Conservation (phyloP, 2,329 filamentous ascomycete genomes). For the Dothideomycetes sp. region DNA sequence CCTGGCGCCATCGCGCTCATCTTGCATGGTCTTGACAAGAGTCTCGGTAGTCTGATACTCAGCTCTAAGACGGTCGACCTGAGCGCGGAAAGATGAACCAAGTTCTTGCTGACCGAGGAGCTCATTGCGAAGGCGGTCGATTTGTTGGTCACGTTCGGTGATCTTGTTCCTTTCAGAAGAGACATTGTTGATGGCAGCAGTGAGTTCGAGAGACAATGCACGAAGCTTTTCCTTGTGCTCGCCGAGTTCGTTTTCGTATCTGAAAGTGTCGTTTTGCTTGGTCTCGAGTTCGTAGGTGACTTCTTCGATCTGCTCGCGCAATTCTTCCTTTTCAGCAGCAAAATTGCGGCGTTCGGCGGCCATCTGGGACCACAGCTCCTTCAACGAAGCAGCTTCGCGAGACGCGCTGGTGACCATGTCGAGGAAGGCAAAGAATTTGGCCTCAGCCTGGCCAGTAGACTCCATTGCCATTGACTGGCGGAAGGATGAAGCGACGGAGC, state of each 20-base stretch:
- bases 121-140: conserved; percentile 21
- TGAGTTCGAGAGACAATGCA: conserved; percentile 18
- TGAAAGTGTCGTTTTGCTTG: conserved; percentile 17
- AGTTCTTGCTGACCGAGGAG: conserved; percentile 19
- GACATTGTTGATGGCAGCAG: conserved; percentile 19
- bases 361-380: conserved; percentile 23
- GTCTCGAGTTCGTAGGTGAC: conserved; percentile 21
- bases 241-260: conserved; percentile 19
- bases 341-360: conserved; percentile 24
- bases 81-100: conserved; percentile 18
- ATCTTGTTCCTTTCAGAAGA: conserved; percentile 22
- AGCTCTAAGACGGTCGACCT: conserved; percentile 20
- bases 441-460: conserved; percentile 23
- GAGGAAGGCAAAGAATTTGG: conserved; percentile 25
- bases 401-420: conserved; percentile 25
- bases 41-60: conserved; percentile 20
- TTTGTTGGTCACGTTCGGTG: conserved; percentile 22
- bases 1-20: conserved; percentile 21
- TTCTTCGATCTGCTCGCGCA: conserved; percentile 23
- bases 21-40: conserved; percentile 18
- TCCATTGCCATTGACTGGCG: conserved; percentile 23
- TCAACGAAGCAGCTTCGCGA: conserved; percentile 23
- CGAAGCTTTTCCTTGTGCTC: conserved; percentile 25
- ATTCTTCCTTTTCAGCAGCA: conserved; percentile 22
- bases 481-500: conserved; percentile 21